Evolutionary conservation across 202 grass and related monocot genomes (phyloP).

Genomic region (Setaria viridis): DNA sequence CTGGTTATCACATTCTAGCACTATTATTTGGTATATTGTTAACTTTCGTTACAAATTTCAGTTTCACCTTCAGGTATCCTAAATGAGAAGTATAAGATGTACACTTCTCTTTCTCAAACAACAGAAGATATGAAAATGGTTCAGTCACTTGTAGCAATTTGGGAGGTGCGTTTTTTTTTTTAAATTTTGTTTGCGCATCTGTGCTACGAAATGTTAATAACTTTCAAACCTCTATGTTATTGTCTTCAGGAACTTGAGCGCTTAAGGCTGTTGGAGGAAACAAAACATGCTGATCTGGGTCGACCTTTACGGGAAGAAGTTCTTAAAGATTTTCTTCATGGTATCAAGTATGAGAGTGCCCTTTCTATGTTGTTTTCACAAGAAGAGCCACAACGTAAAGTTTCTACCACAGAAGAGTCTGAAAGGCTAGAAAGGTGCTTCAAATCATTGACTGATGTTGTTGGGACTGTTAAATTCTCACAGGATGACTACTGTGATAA

Average conservation of each 20-base stretch:
- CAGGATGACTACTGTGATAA: conserved; percentile 51
- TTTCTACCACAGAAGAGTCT: conserved; percentile 56
- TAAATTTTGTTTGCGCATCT: conserved; percentile 24
- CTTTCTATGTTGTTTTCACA: conserved; percentile 65
- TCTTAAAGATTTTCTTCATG: conserved; percentile 71
- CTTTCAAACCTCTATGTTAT: conserved; percentile 37
- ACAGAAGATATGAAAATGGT: conserved; percentile 83
- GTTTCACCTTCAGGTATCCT: conserved; percentile 74
- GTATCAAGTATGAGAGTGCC: conserved; percentile 65
- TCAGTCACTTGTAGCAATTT: conserved; percentile 90
- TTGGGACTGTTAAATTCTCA: conserved; percentile 57
- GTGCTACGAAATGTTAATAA: conserved; percentile 38
- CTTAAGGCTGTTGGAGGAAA: conserved; percentile 62
- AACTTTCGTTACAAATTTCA: conserved; percentile 39
- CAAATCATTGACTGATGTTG: conserved; percentile 65
- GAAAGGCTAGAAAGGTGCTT: conserved; percentile 70
- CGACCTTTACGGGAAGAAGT: conserved; percentile 66
- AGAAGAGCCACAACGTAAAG: conserved; percentile 53
- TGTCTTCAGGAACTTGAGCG: conserved; percentile 64
- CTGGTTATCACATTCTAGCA: conserved; percentile 35
- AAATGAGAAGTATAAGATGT: conserved; percentile 86
- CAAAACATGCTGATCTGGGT: conserved; percentile 46
- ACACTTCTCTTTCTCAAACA: conserved; percentile 87
- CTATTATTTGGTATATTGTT: conserved; percentile 35
- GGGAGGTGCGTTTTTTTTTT: conserved; percentile 67